A percentile compares a stretch with the other conserved stretches of the same genome.
Conservation (phyloP, 768 basidiomycete genomes). For the Serendipita sp. region DNA sequence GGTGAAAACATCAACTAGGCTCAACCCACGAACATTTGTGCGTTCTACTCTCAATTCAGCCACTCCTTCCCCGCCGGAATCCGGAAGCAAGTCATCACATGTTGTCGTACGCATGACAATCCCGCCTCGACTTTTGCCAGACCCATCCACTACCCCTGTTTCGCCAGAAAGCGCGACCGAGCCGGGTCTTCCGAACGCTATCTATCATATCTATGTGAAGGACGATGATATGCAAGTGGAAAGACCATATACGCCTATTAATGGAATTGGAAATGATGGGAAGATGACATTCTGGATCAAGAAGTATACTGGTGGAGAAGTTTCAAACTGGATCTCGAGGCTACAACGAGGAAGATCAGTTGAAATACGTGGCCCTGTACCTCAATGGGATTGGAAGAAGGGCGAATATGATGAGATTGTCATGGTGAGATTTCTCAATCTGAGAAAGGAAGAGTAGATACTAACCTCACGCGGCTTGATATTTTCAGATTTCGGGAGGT, state of each 20-base stretch:
- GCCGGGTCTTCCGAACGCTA: constrained; percentile 19
- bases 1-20: too few species aligned
- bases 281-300: constrained; percentile 69
- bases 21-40: background rate
- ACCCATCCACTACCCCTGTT: background rate
- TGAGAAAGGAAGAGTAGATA: background rate
- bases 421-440: constrained; percentile 31
- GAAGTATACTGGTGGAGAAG: constrained; percentile 61
- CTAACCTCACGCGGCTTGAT: background rate
- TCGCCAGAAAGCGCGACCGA: too few species aligned
- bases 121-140: background rate
- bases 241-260: constrained; percentile 66
- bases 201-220: constrained; percentile 71
- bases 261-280: constrained; percentile 43
- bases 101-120: background rate
- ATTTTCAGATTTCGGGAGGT: constrained; percentile 60
- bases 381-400: constrained; percentile 44
- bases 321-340: constrained; percentile 67
- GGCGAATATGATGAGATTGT: constrained; percentile 60
- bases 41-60: background rate
- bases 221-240: constrained; percentile 84
- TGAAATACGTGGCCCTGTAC: constrained; percentile 62
- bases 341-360: constrained; percentile 48
- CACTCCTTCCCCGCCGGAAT: background rate
- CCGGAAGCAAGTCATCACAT: background rate